Base-by-base conservation (phyloP, 306 rosid genomes). In the Quercus agrifolia region DNA sequence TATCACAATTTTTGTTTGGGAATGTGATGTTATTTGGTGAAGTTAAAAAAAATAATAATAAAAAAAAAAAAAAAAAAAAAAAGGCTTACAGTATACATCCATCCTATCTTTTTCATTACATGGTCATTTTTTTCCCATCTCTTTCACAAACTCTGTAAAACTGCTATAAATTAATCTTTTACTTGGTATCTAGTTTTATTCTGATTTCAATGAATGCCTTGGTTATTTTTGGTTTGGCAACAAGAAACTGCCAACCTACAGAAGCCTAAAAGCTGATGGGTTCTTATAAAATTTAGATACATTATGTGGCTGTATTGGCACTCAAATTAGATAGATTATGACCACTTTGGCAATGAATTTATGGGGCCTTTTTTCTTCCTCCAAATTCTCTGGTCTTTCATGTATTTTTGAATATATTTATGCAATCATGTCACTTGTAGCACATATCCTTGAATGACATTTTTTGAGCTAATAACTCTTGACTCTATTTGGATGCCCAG, bases 1-100 rank as follows among this genome's bases (percentile, higher is more conserved):
- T 81, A 76, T 87, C 78, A 82, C 85, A 77, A 75, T 59, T 75
- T 55, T 70, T 63, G 46, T 41, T 49, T 71, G 78, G 81, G 46
- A 66, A 66, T 51, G 4, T 56, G 46, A 41, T 77, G 54, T 5
- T 73, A 20, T 33, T 63, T 54, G 31, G 58, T 17, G 23, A 69
- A 64, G 70, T 28, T 51, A 0, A 64, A 62, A 75, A 27, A 33
- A 79, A 23, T 23, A 23, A 23, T 23, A 23, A 23, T 23, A 75
- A 1, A 49, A 46, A 31, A 49, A 79, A 78, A 79, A 78, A 21
- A 21, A 21, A 78, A 1, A 49, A 46, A 31, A 49, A 79, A 78
- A 3, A 49, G 28, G 5, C 23, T 61, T 83, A n/a, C 77, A 33
- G 51, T 21, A 66, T 62, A 58, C 55, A 66, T 49, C 27, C 75